A percentile compares a stretch with the other conserved stretches of the same genome.
Evolutionary conservation across 208 protist genomes (phyloP).

Genomic region (Tetramitus jugosus): DNA sequence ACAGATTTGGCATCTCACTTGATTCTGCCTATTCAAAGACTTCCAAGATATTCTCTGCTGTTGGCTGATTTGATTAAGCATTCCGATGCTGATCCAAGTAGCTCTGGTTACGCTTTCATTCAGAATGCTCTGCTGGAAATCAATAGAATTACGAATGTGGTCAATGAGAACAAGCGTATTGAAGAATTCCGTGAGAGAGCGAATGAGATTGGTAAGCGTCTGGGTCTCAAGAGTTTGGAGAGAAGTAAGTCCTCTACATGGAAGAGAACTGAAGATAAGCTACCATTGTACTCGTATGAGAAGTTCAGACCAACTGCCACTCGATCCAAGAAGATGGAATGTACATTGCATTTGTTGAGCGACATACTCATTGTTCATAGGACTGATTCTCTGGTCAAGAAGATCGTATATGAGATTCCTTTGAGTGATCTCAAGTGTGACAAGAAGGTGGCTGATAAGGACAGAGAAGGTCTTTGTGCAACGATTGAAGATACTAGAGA

Average conservation of each 20-base stretch:
- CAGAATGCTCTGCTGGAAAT: neutral
- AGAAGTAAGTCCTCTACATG: too few relatives aligned
- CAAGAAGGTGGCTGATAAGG: slow-evolving; percentile 7
- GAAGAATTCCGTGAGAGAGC: neutral
- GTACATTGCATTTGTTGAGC: neutral
- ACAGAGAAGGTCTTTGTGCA: neutral
- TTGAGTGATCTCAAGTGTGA: neutral
- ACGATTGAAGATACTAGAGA: neutral
- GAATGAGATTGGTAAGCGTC: neutral
- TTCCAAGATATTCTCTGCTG: neutral
- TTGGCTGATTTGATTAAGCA: slow-evolving; percentile 1
- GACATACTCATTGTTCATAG: neutral
- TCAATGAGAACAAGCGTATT: neutral
- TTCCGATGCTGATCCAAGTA: neutral
- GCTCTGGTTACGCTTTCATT: neutral
- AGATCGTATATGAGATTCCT: neutral
- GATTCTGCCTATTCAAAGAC: slow-evolving; percentile 11
- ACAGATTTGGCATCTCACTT: slow-evolving; percentile 5
- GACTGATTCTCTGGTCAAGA: neutral
- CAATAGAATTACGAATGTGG: neutral
- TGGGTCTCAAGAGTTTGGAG: neutral
- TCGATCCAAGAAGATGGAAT: neutral
- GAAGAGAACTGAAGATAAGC: neutral
- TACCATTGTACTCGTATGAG: neutral
- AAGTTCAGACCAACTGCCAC: neutral